These are phyloP conservation scores for Jasminum sambac DNA, from an alignment of 257 asterid species.

Conservation along the genomic window DNA sequence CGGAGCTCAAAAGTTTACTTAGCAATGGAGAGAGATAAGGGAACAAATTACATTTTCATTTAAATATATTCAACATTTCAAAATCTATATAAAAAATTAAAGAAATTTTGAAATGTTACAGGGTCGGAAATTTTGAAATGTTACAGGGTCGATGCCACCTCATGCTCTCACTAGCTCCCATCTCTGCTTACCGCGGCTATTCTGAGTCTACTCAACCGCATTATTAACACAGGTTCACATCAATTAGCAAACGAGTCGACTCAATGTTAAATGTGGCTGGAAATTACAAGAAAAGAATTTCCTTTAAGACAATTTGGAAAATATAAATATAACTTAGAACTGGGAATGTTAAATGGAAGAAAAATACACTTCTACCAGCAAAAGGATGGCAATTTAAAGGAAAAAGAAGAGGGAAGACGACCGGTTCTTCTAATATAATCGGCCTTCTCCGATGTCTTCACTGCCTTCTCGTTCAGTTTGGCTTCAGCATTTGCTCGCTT, in stretches of 20 bases:
- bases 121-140: no score
- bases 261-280: neutral
- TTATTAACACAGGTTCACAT: no score
- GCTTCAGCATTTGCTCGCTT: constrained; percentile 83
- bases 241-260: neutral
- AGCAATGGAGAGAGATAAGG: no score
- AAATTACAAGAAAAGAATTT: neutral
- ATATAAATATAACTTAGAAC: constrained; percentile 1
- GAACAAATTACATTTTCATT: no score
- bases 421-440: constrained; percentile 81
- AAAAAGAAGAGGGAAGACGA: constrained; percentile 64
- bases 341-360: neutral
- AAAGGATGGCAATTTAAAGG: constrained; percentile 57
- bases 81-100: no score
- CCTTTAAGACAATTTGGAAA: neutral
- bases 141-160: no score
- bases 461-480: constrained; percentile 66
- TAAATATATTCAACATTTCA: no score
- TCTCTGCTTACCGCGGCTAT: no score
- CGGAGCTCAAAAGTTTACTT: no score
- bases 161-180: no score
- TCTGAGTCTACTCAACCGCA: no score
- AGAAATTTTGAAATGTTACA: no score
- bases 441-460: constrained; percentile 64
- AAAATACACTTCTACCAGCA: constrained; percentile 48